Evolutionary conservation across 306 rosid genomes (phyloP), one percentile per base, ranked within the genome.

Genomic region (Astragalus glycyphyllos): DNA sequence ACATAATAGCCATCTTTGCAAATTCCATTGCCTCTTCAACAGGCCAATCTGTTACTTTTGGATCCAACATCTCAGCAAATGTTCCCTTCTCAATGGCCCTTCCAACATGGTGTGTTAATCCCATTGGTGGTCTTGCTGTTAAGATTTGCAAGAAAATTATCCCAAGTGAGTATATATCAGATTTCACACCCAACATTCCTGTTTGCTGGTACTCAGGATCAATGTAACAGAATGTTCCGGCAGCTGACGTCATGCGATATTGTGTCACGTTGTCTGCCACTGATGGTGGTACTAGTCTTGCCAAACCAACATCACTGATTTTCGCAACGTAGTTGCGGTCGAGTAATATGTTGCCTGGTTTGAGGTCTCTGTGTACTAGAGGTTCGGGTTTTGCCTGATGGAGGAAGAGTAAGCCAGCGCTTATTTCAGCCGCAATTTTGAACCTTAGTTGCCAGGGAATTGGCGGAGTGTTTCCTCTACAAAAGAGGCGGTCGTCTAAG

Each of bases 381-480:
- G 82, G 83, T 77, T 82, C 86, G 11, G 80, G 86, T 57, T 82
- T 82, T 65, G 80, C 74, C 55, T 82, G 86, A 71, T 82, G 86
- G 32, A 82, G 78, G 77, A 78, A 82, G 67, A 82, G 11, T 65
- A 78, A 69, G 59, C 83, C 80, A 9, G 80, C 78, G 62, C 77
- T 70, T 2, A 78, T 78, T 44, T 78, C 86, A 26, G 78, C 83
- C 35, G 83, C 86, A 23, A 82, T 78, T 65, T 58, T 82, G 77
- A 82, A 78, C 80, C 86, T 82, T 1, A 74, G 48, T n/a, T 78
- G 83, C 86, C 86, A 82, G 13, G 86, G 68, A 49, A 78, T 67
- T 12, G 83, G 69, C 5, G 38, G 77, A 26, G 8, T 34, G 16
- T 74, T 64, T 64, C 80, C 83, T 16, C 40, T 45, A 23, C 78